Conservation (phyloP, 2,329 filamentous ascomycete genomes). For the Rasamsonia emersonii region DNA sequence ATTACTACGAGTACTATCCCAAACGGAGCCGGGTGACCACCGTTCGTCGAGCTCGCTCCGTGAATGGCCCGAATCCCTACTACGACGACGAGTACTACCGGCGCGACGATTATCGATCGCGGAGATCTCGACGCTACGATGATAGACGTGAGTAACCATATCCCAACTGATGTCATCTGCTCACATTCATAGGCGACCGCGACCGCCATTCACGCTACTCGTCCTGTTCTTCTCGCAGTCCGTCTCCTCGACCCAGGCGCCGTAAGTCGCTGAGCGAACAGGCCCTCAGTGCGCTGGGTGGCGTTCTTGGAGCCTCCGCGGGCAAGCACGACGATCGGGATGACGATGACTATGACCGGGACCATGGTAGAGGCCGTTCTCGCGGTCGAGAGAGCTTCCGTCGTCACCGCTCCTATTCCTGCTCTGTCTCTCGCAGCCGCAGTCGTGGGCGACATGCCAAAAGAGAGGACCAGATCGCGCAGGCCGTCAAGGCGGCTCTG, state of each 20-base stretch:
- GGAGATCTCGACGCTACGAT: conserved; percentile 39
- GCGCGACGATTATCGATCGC: conserved; percentile 32
- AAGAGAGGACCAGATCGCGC: conserved; percentile 58
- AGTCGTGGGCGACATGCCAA: conserved; percentile 44
- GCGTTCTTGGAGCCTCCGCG: conserved; percentile 41
- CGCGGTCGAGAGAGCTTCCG: conserved; percentile 28
- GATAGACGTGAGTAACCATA: conserved; percentile 24
- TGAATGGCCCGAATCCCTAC: conserved; percentile 23
- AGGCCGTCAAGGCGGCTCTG: conserved; percentile 84
- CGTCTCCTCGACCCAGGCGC: conserved; percentile 31
- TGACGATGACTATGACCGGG: conserved; percentile 33
- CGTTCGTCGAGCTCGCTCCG: conserved; percentile 29
- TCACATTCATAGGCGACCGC: conserved; percentile 16
- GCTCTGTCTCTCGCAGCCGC: conserved; percentile 47
- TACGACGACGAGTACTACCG: conserved; percentile 25
- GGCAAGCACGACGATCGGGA: conserved; percentile 32
- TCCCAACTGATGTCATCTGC: conserved; percentile 1
- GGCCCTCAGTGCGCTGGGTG: conserved; percentile 48
- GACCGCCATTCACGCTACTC: conserved; percentile 24
- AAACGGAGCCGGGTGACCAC: conserved; percentile 18
- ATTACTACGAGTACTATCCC: conserved; percentile 23
- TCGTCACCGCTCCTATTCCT: conserved; percentile 39
- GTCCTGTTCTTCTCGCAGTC: conserved; percentile 27
- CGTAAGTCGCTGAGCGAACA: conserved; percentile 41
- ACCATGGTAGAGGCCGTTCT: conserved; percentile 39